Evolutionary conservation across 495 filamentous ascomycete genomes (phyloP), one percentile per base, ranked within the genome.

Genomic region (Physcia stellaris): DNA sequence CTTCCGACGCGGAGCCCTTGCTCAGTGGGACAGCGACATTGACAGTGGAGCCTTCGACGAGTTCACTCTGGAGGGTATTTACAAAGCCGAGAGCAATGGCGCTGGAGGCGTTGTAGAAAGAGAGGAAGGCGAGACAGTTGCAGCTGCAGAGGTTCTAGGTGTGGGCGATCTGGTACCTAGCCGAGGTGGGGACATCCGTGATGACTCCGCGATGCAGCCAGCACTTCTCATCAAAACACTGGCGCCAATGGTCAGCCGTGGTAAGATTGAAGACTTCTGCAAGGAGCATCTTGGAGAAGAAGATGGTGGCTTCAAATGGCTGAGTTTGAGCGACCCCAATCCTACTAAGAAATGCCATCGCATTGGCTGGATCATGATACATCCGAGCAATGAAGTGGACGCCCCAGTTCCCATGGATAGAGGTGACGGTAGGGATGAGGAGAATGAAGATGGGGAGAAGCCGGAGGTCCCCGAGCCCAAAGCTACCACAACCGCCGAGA

Each of bases 171-270:
- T 95, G 35, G 72, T 94, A 16, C 85, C 87, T 26, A 74, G 77
- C 22, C 70, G 70, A 46, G 83, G 79, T 31, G 80, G 78, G 37
- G 84, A 94, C 41, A 65, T 94, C 26, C 71, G 84, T 6, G 87
- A 95, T 50, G 83, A 93, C 40, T 76, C 75, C 32, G 64, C 84
- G 13, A 72, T 73, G 42, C 83, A 92, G 57, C 92, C 90, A 11
- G 87, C 92, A 1, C 66, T 99, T 19, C 71, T 99, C 29, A 94
- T 99, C 63, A 99, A 99, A 63, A 99, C 90, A 0, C 81, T 99
- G 54, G 90, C 92, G 10, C 92, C 90, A 3, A 88, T 88, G 44
- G 92, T 99, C 32, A 93, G 81, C 50, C 79, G 92, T n/a, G 75
- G 75, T 13, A 94, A 94, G 51, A 73, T 99, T 36, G 87, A 95